Base-by-base conservation (phyloP, 495 filamentous ascomycete species). In the Talaromyces proteolyticus region DNA sequence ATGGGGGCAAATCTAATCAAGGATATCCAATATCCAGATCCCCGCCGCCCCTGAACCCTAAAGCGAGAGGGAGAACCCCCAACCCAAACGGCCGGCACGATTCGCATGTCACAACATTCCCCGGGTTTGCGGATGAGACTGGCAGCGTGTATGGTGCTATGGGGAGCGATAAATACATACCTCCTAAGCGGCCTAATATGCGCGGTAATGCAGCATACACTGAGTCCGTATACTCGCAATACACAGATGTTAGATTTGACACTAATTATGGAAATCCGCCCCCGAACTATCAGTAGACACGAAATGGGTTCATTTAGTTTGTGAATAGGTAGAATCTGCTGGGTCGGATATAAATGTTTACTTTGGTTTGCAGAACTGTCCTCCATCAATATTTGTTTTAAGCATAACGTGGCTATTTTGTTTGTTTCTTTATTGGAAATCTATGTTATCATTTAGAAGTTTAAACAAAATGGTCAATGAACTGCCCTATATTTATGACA, bases 231-330 rank as follows among this genome's bases (percentile, higher is more conserved):
- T 42, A 19, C 29, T 34, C 29, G 8, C 2, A 34, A 14, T 34
- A 34, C 14, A 34, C 29, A 14, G 29, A 34, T 34, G 4, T 34
- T 34, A 8, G 4, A 2, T 2, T 2, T 34, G 40, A 42, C 40
- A n/a, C n/a, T n/a, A 36, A 14, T 36, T 6, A 36, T 36, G 29
- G 7, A 36, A 36, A 36, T 6, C 6, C 29, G 29, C 29, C 29
- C 6, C 29, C 29, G 29, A 14, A 36, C 14, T 7, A 7, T 36
- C 7, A 36, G 6, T 36, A 7, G n/a, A n/a, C n/a, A n/a, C n/a
- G n/a, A n/a, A n/a, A 39, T 4, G 12, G 12, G 8, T 36, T 36
- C 6, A 36, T 36, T 54, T 67, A 79, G n/a, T n/a, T n/a, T n/a
- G n/a, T n/a, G n/a, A n/a, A n/a, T n/a, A n/a, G n/a, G n/a, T n/a